phyloP scores from a whole-genome alignment of 345 rosid genomes.

The Eucalyptus tenuipes region DNA sequence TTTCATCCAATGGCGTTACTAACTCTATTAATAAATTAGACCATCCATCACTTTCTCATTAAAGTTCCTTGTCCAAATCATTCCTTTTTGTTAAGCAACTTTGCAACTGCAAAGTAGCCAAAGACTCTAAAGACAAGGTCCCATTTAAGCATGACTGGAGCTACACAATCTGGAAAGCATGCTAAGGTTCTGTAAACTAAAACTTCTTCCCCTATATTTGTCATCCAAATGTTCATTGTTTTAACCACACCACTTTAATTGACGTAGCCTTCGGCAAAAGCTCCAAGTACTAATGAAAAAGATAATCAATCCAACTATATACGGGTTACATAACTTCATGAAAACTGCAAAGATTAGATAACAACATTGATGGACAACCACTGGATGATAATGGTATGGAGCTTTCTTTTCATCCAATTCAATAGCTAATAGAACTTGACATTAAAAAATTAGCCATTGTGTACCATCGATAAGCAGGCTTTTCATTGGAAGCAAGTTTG shows the following conservation, averaged over 20 bases:
- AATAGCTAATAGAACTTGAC: neutral
- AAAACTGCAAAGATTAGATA: neutral
- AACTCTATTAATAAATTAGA: neutral
- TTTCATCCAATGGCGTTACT: neutral
- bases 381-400: neutral
- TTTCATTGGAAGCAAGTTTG: neutral
- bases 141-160: neutral
- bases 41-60: neutral
- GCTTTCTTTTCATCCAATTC: neutral
- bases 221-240: neutral
- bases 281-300: neutral
- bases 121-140: neutral
- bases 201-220: neutral
- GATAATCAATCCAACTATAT: neutral
- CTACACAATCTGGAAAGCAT: neutral
- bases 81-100: neutral
- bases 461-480: neutral
- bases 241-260: neutral
- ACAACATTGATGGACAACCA: neutral
- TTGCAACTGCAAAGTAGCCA: neutral
- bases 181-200: neutral
- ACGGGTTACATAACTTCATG: neutral
- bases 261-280: neutral
- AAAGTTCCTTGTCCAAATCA: neutral
- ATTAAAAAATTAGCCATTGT: neutral